phyloP scores from a whole-genome alignment of 768 basidiomycete species.

The Baorangia bicolor region DNA sequence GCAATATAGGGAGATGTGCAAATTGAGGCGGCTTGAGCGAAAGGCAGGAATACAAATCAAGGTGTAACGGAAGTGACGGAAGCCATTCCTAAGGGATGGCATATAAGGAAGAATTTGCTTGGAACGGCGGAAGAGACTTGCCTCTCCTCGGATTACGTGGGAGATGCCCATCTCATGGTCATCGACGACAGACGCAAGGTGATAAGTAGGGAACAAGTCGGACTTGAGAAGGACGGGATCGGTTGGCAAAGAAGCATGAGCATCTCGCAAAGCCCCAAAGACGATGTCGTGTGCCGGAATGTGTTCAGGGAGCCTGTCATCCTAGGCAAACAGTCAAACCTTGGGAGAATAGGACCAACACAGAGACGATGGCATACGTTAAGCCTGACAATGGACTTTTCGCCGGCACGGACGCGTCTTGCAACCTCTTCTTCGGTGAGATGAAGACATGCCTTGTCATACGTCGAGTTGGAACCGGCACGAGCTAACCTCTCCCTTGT shows the following conservation, averaged over 20 bases:
- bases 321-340: constrained; percentile 39
- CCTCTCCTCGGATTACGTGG: constrained; percentile 94
- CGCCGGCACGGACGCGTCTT: constrained; percentile 68
- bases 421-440: constrained; percentile 84
- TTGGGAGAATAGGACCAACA: background rate
- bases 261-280: constrained; percentile 72
- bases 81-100: constrained; percentile 79
- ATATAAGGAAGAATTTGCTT: background rate
- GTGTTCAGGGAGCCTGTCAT: constrained; percentile 53
- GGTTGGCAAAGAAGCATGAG: constrained; percentile 75
- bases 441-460: constrained; percentile 87
- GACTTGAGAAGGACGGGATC: constrained; percentile 93
- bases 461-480: constrained; percentile 72
- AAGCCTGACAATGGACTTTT: constrained; percentile 81
- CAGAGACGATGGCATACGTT: constrained; percentile 56
- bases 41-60: constrained; percentile 83
- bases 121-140: constrained; percentile 26
- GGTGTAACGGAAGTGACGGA: constrained; percentile 86
- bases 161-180: constrained; percentile 96
- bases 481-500: constrained; percentile 71
- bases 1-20: constrained; percentile 86
- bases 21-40: constrained; percentile 72
- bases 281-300: constrained; percentile 63
- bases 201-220: constrained; percentile 94
- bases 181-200: constrained; percentile 93